Conservation (phyloP, 768 basidiomycete genomes). For the Collybiopsis confluens region DNA sequence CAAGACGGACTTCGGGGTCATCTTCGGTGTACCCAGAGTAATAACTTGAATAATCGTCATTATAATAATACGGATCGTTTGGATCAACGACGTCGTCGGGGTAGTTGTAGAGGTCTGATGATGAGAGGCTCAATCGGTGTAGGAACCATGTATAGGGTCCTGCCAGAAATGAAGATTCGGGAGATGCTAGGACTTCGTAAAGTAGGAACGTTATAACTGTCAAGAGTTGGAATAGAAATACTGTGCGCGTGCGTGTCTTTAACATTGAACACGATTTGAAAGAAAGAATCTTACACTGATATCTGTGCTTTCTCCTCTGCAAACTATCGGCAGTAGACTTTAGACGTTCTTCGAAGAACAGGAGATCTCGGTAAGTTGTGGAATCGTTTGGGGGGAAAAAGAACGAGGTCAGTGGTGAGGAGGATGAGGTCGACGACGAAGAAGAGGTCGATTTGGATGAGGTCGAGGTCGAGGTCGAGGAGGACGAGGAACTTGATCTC, state of each 20-base stretch:
- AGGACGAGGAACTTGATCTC: too few relatives aligned
- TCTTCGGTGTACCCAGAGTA: constrained; percentile 1
- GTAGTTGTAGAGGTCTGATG: constrained; percentile 21
- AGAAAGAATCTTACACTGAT: constrained; percentile 58
- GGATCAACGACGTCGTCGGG: too few relatives aligned
- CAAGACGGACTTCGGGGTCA: background rate
- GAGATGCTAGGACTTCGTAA: constrained; percentile 67
- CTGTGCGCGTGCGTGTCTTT: constrained; percentile 33
- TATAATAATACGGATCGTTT: background rate
- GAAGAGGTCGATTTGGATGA: background rate
- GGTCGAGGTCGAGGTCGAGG: background rate
- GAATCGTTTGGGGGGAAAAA: constrained; percentile 64
- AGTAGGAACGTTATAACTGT: constrained; percentile 67
- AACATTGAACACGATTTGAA: constrained; percentile 13
- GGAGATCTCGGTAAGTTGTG: constrained; percentile 80
- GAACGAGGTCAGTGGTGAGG: constrained; percentile 30
- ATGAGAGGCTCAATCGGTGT: constrained; percentile 39
- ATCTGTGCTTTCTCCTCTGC: constrained; percentile 74
- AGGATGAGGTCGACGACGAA: constrained; percentile 14
- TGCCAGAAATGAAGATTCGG: constrained; percentile 58
- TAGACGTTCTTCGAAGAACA: constrained; percentile 94
- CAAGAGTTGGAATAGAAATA: constrained; percentile 70
- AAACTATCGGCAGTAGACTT: constrained; percentile 87
- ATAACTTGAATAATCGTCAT: background rate
- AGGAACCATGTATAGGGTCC: constrained; percentile 57